These are phyloP conservation scores for Leptosphaerulina australis DNA, from an alignment of 2,329 filamentous ascomycete genomes.

Conservation along the genomic window DNA sequence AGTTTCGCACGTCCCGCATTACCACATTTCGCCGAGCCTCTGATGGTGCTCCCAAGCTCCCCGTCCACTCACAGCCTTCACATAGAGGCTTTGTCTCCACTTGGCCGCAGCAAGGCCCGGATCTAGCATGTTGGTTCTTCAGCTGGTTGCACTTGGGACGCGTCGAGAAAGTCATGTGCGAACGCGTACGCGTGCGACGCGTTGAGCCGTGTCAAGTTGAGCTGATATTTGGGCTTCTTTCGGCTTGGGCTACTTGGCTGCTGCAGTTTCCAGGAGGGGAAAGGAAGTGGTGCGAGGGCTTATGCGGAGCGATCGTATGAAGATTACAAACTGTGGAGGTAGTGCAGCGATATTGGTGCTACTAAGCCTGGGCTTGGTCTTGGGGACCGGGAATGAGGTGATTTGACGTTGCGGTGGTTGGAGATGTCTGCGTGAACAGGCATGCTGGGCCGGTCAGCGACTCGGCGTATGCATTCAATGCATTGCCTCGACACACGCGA, in stretches of 20 bases:
- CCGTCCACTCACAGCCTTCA: slow-evolving; percentile 14
- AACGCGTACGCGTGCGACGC: slow-evolving; percentile 33
- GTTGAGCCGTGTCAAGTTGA: slow-evolving; percentile 9
- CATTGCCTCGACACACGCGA: neutral
- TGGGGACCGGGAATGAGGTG: neutral
- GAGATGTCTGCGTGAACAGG: neutral
- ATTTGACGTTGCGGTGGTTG: slow-evolving; percentile 1
- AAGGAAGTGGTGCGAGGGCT: slow-evolving; percentile 5
- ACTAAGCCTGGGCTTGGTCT: neutral
- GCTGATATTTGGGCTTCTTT: slow-evolving; percentile 9
- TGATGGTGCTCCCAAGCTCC: neutral
- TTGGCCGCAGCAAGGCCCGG: slow-evolving; percentile 20
- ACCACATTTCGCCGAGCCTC: slow-evolving; percentile 22
- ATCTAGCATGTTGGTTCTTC: slow-evolving; percentile 8
- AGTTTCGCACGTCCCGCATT: slow-evolving; percentile 20
- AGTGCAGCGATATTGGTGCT: slow-evolving; percentile 5
- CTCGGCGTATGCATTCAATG: slow-evolving; percentile 1
- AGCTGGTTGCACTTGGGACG: slow-evolving; percentile 20
- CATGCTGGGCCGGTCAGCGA: slow-evolving; percentile 5
- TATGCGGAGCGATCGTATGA: slow-evolving; percentile 10
- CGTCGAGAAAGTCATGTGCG: slow-evolving; percentile 26
- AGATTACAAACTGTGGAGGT: slow-evolving; percentile 2
- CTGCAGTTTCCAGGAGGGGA: slow-evolving; percentile 14
- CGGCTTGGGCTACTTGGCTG: slow-evolving; percentile 2
- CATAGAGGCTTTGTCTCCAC: slow-evolving; percentile 4